These are phyloP conservation scores for Firmiana major DNA, from an alignment of 345 rosid species.

Conservation along the genomic window DNA sequence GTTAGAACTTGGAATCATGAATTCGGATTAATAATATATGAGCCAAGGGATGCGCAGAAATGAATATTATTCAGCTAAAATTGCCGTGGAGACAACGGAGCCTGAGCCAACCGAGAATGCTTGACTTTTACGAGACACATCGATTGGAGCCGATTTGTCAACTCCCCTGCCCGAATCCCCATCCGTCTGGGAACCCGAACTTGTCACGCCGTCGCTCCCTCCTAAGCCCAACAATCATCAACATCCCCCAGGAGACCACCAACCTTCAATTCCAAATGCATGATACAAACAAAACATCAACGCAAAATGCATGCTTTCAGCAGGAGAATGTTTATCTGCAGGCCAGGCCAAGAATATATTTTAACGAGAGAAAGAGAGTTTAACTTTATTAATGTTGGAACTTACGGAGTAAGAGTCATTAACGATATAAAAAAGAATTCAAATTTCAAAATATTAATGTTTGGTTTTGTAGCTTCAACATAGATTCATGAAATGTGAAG, in stretches of 20 bases:
- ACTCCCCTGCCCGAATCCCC: constrained; percentile 33
- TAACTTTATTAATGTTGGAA: neutral
- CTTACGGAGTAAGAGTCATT: neutral
- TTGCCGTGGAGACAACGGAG: constrained; percentile 40
- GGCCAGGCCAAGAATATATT: neutral
- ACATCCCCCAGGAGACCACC: constrained; percentile 3
- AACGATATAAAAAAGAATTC: neutral
- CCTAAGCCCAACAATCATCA: constrained; percentile 18
- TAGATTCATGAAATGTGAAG: neutral
- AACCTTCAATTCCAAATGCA: neutral
- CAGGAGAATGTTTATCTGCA: constrained; percentile 5
- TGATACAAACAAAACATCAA: constrained; percentile 3
- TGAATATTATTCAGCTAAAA: neutral
- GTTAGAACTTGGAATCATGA: neutral
- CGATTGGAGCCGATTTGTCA: constrained; percentile 26
- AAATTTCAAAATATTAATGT: neutral
- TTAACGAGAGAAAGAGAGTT: neutral
- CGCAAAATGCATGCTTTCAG: neutral
- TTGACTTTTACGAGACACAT: constrained; percentile 31
- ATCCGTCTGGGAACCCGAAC: constrained; percentile 19
- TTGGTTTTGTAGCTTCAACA: neutral
- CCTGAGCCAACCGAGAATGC: constrained; percentile 26
- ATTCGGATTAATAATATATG: neutral
- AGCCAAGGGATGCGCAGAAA: neutral
- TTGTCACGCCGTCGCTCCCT: constrained; percentile 32